Evolutionary conservation across 352 stramenopile species (phyloP).

Genomic region (Phytopythium cucurbitacearum): DNA sequence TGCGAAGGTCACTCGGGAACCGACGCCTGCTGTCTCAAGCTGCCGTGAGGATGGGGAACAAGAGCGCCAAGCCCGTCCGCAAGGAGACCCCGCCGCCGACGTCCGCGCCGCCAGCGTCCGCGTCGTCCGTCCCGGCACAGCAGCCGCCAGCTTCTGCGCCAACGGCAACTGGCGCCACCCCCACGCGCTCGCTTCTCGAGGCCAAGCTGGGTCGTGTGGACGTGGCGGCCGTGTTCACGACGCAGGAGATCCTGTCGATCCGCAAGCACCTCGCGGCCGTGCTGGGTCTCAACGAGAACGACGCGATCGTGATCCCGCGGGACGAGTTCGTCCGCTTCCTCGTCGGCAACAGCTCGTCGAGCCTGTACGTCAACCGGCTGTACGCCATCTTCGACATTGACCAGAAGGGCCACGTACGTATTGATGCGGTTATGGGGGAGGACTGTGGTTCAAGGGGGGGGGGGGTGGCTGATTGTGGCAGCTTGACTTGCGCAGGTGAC

Average conservation of each 20-base stretch:
- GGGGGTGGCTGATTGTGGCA: background rate
- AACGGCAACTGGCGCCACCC: conserved; percentile 7
- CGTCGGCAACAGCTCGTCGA: conserved; percentile 59
- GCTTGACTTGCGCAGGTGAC: conserved; percentile 41
- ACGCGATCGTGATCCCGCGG: conserved; percentile 74
- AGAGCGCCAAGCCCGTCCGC: conserved; percentile 21
- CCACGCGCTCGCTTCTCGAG: conserved; percentile 39
- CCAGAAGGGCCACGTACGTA: conserved; percentile 61
- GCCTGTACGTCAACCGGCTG: conserved; percentile 80
- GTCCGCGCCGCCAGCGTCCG: conserved; percentile 3
- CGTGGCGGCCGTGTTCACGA: conserved; percentile 69
- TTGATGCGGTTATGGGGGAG: background rate
- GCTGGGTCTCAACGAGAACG: conserved; percentile 58
- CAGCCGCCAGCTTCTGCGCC: conserved; percentile 10
- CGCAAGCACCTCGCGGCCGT: conserved; percentile 69
- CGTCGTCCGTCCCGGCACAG: conserved; percentile 1
- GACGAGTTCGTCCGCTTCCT: conserved; percentile 87
- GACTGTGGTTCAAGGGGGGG: background rate
- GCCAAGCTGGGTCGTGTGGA: conserved; percentile 72
- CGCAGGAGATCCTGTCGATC: conserved; percentile 75
- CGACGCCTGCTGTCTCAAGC: too few species aligned
- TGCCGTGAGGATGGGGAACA: conserved; percentile 64
- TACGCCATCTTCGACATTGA: conserved; percentile 86
- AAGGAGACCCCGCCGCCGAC: conserved; percentile 2
- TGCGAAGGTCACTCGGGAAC: too few species aligned